Base-by-base conservation (phyloP, 805 yeast genomes). In the Candida ortonii region DNA sequence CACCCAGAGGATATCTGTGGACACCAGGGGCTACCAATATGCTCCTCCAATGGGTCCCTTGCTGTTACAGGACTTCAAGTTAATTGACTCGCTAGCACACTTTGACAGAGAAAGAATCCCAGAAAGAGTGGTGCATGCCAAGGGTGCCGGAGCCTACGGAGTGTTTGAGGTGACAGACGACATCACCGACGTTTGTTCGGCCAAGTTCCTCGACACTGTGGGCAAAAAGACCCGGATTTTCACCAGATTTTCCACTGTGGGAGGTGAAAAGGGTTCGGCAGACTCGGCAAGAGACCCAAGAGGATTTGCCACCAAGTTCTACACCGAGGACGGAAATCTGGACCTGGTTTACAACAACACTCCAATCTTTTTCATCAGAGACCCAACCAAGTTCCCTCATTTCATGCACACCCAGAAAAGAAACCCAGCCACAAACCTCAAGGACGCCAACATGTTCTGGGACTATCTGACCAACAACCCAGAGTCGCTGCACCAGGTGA, bases 141-240 rank as follows among this genome's bases (percentile, higher is more conserved):
- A 86, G 59, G 96, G 95, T 49, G 83, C 89, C 10, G 96, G 96
- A 55, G 95, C 95, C 7, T 84, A 70, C 57, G 95, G 95, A 47
- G 73, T 70, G 47, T 87, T 87, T 57, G 94, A 84, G 61, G 89
- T 82, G 33, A 86, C 95, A 9, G 90, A 86, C 49, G 94, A 85
- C 52, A 78, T 85, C 53, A 65, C 85, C 7, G 90, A 84, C 57
- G 53, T 84, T 29, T 76, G 83, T 54, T 68, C 73, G 16, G 78
- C 93, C 31, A 76, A 76, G 36, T 84, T 87, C 65, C 73, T 87
- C 49, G 73, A 74, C 46, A 66, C 73, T 28, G 70, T 83, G 36
- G 96, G 96, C 49, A 85, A 85, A 67, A 83, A 78, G 64, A 84
- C 95, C 22, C 76, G 73, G 56, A 71, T 79, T 41, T 67, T 78